These are phyloP conservation scores for Geotrichum fermentans DNA, from an alignment of 1,139 yeast species.

Conservation along the genomic window DNA sequence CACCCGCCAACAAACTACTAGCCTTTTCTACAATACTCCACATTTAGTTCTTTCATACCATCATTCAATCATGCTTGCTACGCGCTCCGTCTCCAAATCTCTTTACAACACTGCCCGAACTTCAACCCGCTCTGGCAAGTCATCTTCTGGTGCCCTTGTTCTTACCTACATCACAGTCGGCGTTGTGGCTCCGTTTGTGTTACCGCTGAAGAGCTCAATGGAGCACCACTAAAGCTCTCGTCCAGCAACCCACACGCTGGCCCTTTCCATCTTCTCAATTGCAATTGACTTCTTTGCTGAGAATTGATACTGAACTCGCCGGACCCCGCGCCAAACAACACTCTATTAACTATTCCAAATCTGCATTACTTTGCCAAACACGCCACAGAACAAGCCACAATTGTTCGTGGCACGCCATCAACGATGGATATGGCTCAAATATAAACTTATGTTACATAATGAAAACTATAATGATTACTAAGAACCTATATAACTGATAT, in stretches of 20 bases:
- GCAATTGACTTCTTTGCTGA: background rate
- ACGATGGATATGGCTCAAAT: too few species aligned
- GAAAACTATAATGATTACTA: too few species aligned
- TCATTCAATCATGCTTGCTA: slow-evolving; percentile 7
- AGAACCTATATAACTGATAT: too few species aligned
- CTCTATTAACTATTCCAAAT: background rate
- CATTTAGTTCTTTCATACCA: too few species aligned
- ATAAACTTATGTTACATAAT: too few species aligned
- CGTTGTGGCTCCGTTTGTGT: slow-evolving; percentile 19
- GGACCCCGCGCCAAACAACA: background rate
- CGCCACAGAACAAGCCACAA: background rate
- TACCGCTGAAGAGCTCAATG: slow-evolving; percentile 19
- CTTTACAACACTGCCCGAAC: slow-evolving; percentile 4
- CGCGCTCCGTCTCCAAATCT: slow-evolving; percentile 13
- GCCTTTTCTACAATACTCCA: too few species aligned
- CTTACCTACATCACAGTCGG: slow-evolving; percentile 19
- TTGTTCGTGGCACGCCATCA: too few species aligned
- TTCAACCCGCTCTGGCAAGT: background rate
- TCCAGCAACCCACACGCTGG: background rate
- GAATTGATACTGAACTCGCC: background rate
- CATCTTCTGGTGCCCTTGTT: slow-evolving; percentile 17
- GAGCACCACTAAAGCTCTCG: background rate
- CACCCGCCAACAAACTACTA: too few species aligned
- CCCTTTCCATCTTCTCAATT: background rate
- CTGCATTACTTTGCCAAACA: background rate